Evolutionary conservation across 148 eudicot genomes (phyloP), one percentile per base, ranked within the genome.

Genomic region (Fagopyrum homotropicum): DNA sequence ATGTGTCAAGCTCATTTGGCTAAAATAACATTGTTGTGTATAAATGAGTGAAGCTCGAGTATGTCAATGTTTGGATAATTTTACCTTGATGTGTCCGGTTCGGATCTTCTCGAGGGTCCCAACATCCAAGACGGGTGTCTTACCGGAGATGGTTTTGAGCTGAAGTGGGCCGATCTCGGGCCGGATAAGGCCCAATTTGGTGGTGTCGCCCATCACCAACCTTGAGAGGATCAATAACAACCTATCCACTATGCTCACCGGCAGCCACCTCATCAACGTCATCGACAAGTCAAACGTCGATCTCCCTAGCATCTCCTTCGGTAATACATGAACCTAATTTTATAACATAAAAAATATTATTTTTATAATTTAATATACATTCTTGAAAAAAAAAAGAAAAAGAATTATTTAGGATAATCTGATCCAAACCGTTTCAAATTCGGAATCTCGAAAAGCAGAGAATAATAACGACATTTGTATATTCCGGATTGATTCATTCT

Each of bases 221-320:
- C 93, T 61, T 0, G 90, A 82, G 1, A 82, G 69, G n/a, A 86
- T 55, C 17, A 91, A 61, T n/a, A 91, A 73, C 49, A 91, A 77
- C 6, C 71, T 44, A 77, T 91, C 97, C 43, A 91, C 97, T n/a
- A 89, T 66, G 9, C 82, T 77, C 72, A 89, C 55, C 56, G 93
- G 97, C 26, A 91, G 54, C 93, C 97, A 91, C 89, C 84, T 89
- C 75, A 91, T 88, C 77, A 91, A 76, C 86, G 85, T 84, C 93
- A 91, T 91, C 76, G 93, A 91, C 79, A 91, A 69, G 76, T 89
- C 97, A 19, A 91, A 91, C 73, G 97, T 91, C 15, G 97, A 91
- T 82, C 78, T 83, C 51, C 97, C 97, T 15, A 91, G 80, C 97
- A 91, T 89, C 79, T 89, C 91, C 75, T 89, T 80, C 43, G 97